These are phyloP conservation scores for Helicocarpus griseus DNA, from an alignment of 2,329 filamentous ascomycete species.

Conservation along the genomic window DNA sequence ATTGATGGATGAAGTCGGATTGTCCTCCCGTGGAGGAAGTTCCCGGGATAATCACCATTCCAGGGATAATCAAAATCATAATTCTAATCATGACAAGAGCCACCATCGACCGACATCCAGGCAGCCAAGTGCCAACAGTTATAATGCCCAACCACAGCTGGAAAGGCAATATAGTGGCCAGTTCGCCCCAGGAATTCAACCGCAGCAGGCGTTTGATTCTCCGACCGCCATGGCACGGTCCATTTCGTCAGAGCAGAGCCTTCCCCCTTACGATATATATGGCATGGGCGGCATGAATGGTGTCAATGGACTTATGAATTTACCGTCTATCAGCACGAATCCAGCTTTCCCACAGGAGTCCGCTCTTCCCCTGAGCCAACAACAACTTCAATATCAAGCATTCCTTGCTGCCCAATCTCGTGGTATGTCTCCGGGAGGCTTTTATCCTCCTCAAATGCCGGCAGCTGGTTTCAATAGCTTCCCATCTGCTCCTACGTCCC, in stretches of 20 bases:
- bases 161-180: slow-evolving; percentile 36
- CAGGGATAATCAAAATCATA: slow-evolving; percentile 27
- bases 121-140: slow-evolving; percentile 27
- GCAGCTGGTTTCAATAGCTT: slow-evolving; percentile 33
- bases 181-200: slow-evolving; percentile 26
- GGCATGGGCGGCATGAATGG: slow-evolving; percentile 25
- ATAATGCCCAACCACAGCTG: slow-evolving; percentile 25
- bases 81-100: slow-evolving; percentile 30
- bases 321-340: slow-evolving; percentile 5
- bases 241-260: slow-evolving; percentile 26
- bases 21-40: slow-evolving; percentile 48
- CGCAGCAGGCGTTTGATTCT: slow-evolving; percentile 25
- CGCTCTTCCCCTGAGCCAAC: slow-evolving; percentile 34
- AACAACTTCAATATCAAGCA: slow-evolving; percentile 50
- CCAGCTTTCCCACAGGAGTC: slow-evolving; percentile 30
- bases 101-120: slow-evolving; percentile 35
- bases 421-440: slow-evolving; percentile 33
- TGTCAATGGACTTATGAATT: slow-evolving; percentile 17
- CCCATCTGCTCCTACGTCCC: slow-evolving; percentile 26
- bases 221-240: slow-evolving; percentile 21
- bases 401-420: slow-evolving; percentile 41
- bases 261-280: slow-evolving; percentile 30
- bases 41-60: slow-evolving; percentile 31
- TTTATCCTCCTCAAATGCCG: slow-evolving; percentile 38
- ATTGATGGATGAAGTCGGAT: slow-evolving; percentile 93